Percentiles rank a stretch among this genome's conserved stretches.
These are phyloP conservation scores for Monosporozyma servazzii DNA, from an alignment of 805 yeast genomes.

Conservation along the genomic window DNA sequence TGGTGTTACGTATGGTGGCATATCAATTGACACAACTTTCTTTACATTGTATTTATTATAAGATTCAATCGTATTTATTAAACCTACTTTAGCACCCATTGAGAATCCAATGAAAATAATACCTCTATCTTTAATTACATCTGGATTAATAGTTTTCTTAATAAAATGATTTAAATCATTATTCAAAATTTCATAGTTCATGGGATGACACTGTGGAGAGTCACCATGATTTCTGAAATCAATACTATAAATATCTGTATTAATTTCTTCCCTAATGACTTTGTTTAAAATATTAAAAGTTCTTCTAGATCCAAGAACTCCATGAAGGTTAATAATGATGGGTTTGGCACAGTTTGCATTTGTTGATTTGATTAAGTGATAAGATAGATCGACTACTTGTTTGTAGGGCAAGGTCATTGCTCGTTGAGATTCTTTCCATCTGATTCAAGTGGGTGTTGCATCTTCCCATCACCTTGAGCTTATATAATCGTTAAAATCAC, in stretches of 20 bases:
- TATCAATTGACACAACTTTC: slow-evolving; percentile 37
- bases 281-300: slow-evolving; percentile 36
- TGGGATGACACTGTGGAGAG: slow-evolving; percentile 37
- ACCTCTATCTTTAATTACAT: slow-evolving; percentile 12
- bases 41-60: background rate
- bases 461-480: background rate
- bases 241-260: slow-evolving; percentile 33
- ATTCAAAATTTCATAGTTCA: slow-evolving; percentile 37
- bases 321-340: slow-evolving; percentile 40
- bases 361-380: slow-evolving; percentile 11
- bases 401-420: slow-evolving; percentile 10
- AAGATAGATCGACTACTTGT: slow-evolving; percentile 17
- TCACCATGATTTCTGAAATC: slow-evolving; percentile 53
- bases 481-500: background rate
- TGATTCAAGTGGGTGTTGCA: background rate
- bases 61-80: slow-evolving; percentile 33
- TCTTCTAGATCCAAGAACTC: slow-evolving; percentile 42
- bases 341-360: slow-evolving; percentile 18
- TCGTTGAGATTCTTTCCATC: background rate
- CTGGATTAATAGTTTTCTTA: slow-evolving; percentile 15
- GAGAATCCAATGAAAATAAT: slow-evolving; percentile 43
- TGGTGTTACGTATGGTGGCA: slow-evolving; percentile 25
- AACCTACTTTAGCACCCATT: slow-evolving; percentile 53
- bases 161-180: slow-evolving; percentile 35
- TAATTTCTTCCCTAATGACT: slow-evolving; percentile 26